Evolutionary conservation across 345 rosid species (phyloP).

Genomic region (Luvunga scandens): DNA sequence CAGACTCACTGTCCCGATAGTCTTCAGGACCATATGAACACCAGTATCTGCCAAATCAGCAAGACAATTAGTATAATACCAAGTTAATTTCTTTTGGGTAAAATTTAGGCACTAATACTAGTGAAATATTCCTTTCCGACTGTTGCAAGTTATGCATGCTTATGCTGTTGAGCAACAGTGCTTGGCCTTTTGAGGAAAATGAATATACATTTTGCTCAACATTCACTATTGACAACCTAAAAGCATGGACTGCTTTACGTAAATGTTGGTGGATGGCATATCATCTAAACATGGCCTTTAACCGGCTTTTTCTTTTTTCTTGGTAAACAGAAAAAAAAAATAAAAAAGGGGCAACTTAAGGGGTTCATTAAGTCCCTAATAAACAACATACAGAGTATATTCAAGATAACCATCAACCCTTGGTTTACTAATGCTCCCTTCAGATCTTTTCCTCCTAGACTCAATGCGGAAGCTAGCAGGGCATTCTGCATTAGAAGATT

Average conservation of each 20-base stretch:
- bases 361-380: slow-evolving; percentile 3
- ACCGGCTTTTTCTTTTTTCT: too few species aligned
- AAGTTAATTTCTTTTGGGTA: neutral
- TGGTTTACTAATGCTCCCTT: slow-evolving; percentile 53
- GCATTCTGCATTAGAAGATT: slow-evolving; percentile 49
- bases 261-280: neutral
- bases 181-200: neutral
- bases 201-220: slow-evolving; percentile 5
- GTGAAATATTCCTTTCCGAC: neutral
- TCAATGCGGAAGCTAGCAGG: slow-evolving; percentile 57
- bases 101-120: neutral
- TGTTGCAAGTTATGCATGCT: neutral
- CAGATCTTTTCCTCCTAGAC: slow-evolving; percentile 56
- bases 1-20: slow-evolving; percentile 40
- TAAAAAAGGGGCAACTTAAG: neutral
- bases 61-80: slow-evolving; percentile 10
- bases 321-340: neutral
- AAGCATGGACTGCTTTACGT: neutral
- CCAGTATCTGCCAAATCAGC: slow-evolving; percentile 46
- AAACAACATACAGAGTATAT: slow-evolving; percentile 46
- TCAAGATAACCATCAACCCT: slow-evolving; percentile 63
- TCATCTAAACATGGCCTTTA: neutral
- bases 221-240: neutral
- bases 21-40: slow-evolving; percentile 64
- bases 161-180: neutral